These are phyloP conservation scores for Citrus mangshanensis DNA, from an alignment of 345 rosid genomes.

Conservation along the genomic window DNA sequence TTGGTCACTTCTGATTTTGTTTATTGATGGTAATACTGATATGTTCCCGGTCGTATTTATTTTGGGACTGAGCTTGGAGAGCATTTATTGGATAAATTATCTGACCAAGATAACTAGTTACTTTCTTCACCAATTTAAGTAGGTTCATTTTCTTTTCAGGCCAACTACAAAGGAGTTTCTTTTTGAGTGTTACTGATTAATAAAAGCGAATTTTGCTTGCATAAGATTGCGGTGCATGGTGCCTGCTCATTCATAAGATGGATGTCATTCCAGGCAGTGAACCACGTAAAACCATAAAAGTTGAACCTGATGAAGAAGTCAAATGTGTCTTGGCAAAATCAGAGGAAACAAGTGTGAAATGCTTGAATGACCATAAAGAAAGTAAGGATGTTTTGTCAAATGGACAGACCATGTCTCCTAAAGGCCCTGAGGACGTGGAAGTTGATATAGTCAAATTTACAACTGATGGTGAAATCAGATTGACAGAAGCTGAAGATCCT, in stretches of 20 bases:
- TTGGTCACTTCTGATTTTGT: neutral
- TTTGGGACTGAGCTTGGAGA: neutral
- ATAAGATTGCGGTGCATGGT: conserved; percentile 24
- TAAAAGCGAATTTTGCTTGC: conserved; percentile 6
- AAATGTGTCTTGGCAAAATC: conserved; percentile 19
- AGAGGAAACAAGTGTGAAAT: conserved; percentile 25
- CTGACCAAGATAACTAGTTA: neutral
- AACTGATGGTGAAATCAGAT: conserved; percentile 15
- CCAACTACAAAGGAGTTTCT: conserved; percentile 11
- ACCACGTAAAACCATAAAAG: conserved; percentile 17
- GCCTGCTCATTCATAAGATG: conserved; percentile 30
- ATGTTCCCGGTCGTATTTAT: neutral
- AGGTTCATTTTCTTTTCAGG: conserved; percentile 14
- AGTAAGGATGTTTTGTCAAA: conserved; percentile 22
- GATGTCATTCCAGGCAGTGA: conserved; percentile 37
- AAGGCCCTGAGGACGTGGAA: conserved; percentile 41
- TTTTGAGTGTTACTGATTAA: neutral
- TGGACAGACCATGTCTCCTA: conserved; percentile 19
- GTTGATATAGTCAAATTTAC: conserved; percentile 54
- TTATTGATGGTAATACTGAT: neutral
- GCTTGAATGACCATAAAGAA: conserved; percentile 32
- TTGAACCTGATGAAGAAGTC: conserved; percentile 33
- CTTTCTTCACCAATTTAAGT: conserved; percentile 3
- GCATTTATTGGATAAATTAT: neutral
- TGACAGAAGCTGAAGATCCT: conserved; percentile 50